Conservation (phyloP, 1,139 yeast genomes). For the Debaryomyces sp. region DNA sequence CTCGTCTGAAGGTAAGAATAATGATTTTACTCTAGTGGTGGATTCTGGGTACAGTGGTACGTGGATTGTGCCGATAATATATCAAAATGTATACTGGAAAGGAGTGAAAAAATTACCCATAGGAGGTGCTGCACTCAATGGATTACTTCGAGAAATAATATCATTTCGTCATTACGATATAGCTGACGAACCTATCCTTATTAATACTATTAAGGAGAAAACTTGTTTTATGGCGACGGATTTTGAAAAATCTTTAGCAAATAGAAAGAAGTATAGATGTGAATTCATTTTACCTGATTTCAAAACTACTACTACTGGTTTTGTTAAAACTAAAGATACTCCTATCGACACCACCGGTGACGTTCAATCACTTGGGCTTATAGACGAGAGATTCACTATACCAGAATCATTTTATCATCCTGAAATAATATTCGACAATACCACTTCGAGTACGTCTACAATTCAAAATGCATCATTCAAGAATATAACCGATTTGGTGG, state of each 20-base stretch:
- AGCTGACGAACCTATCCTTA: constrained; percentile 83
- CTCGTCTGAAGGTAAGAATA: constrained; percentile 24
- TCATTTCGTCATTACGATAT: constrained; percentile 94
- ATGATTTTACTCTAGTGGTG: constrained; percentile 74
- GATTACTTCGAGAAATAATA: constrained; percentile 77
- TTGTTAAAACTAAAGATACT: constrained; percentile 34
- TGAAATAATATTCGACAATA: constrained; percentile 55
- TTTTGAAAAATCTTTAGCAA: constrained; percentile 58
- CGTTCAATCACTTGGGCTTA: constrained; percentile 65
- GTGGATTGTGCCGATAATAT: constrained; percentile 82
- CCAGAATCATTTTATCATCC: constrained; percentile 92
- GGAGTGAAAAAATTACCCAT: constrained; percentile 77
- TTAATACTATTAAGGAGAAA: constrained; percentile 83
- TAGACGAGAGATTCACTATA: constrained; percentile 82
- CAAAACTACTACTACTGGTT: constrained; percentile 74
- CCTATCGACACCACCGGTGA: constrained; percentile 31
- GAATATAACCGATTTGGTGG: constrained; percentile 73
- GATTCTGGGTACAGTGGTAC: constrained; percentile 91
- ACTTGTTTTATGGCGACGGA: constrained; percentile 75
- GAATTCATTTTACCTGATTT: constrained; percentile 88
- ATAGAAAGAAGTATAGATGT: constrained; percentile 33
- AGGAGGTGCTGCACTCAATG: constrained; percentile 85
- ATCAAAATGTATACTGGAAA: constrained; percentile 76
- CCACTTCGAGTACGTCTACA: constrained; percentile 31
- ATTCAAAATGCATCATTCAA: constrained; percentile 61